Conservation (phyloP, 1,284 basidiomycete genomes). For the Heterobasidion irregulare region DNA sequence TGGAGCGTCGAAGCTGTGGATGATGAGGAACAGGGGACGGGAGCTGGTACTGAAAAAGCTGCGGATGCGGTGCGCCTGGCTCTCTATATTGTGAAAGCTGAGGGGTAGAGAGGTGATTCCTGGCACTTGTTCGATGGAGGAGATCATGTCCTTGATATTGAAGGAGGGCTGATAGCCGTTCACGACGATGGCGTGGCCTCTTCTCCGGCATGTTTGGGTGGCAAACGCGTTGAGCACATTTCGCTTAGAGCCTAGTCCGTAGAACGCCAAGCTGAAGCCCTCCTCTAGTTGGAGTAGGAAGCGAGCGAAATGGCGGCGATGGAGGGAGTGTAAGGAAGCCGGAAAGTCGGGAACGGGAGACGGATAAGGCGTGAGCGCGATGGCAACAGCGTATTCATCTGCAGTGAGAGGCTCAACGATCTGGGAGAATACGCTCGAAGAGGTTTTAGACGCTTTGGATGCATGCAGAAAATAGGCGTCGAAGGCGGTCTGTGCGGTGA, state of each 20-base stretch:
- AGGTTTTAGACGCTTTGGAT: constrained; percentile 59
- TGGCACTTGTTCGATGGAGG: constrained; percentile 57
- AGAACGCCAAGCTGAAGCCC: constrained; percentile 82
- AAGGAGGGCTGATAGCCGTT: constrained; percentile 76
- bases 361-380: constrained; percentile 20
- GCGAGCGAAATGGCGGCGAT: constrained; percentile 43
- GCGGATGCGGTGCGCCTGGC: constrained; percentile 55
- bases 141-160: constrained; percentile 61
- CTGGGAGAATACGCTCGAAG: constrained; percentile 68
- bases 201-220: constrained; percentile 37
- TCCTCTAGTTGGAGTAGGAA: constrained; percentile 66
- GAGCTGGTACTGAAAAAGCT: constrained; percentile 38
- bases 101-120: constrained; percentile 34
- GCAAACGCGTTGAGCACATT: constrained; percentile 69
- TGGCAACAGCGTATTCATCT: constrained; percentile 49
- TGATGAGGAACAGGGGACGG: constrained; percentile 59
- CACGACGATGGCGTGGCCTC: constrained; percentile 68
- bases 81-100: constrained; percentile 38
- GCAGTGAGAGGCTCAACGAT: constrained; percentile 59
- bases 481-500: constrained; percentile 37
- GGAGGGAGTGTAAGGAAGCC: constrained; percentile 18
- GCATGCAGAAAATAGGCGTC: constrained; percentile 78
- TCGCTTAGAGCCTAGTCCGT: constrained; percentile 85
- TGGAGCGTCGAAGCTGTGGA: constrained; percentile 84
- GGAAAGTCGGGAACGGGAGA: constrained; percentile 20